Evolutionary conservation across 306 rosid genomes (phyloP).

Genomic region (Prunus dulcis): DNA sequence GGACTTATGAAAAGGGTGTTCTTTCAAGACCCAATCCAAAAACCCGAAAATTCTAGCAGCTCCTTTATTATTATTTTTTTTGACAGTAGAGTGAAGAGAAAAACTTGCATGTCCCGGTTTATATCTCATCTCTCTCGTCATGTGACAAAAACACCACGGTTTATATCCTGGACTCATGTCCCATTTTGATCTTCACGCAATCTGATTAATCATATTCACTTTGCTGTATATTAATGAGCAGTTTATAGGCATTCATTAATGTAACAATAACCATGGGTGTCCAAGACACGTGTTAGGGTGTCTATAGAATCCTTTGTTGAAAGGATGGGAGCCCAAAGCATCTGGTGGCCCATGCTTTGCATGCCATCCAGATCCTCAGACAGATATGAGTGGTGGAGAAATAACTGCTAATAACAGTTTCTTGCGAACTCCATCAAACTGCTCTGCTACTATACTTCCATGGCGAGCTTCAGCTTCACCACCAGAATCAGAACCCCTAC

Average conservation of each 20-base stretch:
- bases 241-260: too few relatives aligned
- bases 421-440: constrained; percentile 7
- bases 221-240: too few relatives aligned
- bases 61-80: background rate
- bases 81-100: too few relatives aligned
- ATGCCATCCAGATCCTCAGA: background rate
- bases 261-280: too few relatives aligned
- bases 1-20: too few relatives aligned
- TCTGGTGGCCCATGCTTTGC: background rate
- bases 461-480: constrained; percentile 83
- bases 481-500: constrained; percentile 56
- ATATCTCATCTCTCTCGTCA: too few relatives aligned
- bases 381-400: constrained; percentile 30
- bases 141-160: too few relatives aligned
- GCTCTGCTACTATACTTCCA: constrained; percentile 18
- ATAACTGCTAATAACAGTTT: constrained; percentile 8
- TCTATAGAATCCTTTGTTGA: background rate
- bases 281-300: background rate
- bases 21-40: background rate
- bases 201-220: too few relatives aligned
- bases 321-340: background rate
- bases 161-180: too few relatives aligned
- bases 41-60: too few relatives aligned
- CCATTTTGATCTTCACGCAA: too few relatives aligned
- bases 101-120: too few relatives aligned